Conservation (phyloP, 441 rosid genomes). For the Erodium chrysanthum region DNA sequence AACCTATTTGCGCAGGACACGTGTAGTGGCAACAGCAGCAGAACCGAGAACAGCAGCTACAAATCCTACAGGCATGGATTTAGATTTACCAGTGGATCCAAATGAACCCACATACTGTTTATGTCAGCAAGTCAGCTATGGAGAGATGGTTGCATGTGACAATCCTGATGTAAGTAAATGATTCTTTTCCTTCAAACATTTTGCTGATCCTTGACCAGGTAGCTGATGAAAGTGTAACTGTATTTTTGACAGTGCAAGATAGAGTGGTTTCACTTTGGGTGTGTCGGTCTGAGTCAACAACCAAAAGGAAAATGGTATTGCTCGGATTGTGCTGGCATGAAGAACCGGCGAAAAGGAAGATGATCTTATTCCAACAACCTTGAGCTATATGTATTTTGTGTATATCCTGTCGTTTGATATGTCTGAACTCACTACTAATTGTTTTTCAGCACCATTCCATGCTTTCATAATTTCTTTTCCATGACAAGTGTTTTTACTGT, state of each 20-base stretch:
- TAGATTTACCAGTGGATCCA: conserved; percentile 93
- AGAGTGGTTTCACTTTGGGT: conserved; percentile 96
- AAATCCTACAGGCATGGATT: conserved; percentile 65
- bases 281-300: conserved; percentile 80
- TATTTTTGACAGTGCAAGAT: conserved; percentile 63
- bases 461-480: not conserved
- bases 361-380: conserved; percentile 4
- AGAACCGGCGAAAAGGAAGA: conserved; percentile 62
- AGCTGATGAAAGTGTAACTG: conserved; percentile 17
- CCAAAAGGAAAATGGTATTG: conserved; percentile 96
- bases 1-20: conserved; percentile 42
- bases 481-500: too few species aligned
- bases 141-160: conserved; percentile 95
- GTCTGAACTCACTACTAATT: not conserved
- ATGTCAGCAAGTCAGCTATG: conserved; percentile 95
- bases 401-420: not conserved
- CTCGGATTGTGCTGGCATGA: conserved; percentile 56
- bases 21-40: conserved; percentile 24
- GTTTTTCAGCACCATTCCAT: not conserved
- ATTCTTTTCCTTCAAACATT: not conserved
- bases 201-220: not conserved
- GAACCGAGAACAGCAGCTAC: conserved; percentile 38
- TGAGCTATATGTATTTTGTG: not conserved
- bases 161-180: conserved; percentile 50
- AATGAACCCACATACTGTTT: conserved; percentile 95